Base-by-base conservation (phyloP, 352 stramenopile species). In the Plasmopara muralis region DNA sequence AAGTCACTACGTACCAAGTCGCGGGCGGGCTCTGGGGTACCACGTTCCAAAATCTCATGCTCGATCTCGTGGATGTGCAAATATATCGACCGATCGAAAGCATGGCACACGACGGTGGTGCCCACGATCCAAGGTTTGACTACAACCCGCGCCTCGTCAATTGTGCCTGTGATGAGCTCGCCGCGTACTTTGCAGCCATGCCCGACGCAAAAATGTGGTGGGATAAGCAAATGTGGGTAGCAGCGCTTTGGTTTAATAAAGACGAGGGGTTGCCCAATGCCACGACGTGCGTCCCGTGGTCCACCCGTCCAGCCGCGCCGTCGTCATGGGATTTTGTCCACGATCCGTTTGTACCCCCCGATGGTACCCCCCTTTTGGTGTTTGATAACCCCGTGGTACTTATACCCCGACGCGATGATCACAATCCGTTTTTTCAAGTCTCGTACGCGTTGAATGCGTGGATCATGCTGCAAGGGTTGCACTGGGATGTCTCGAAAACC, bases 341-440 rank as follows among this genome's bases (percentile, higher is more conserved):
- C 14, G 61, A 70, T 12, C 60, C 63, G 10, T 48, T 34, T 0
- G 42, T 44, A 35, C 47, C 50, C 10, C 58, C 63, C 9, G 63
- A 71, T 61, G 35, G 47, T 9, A 62, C 59, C 42, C 48, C 64
- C 20, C 67, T 57, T 1, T 10, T 71, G n/a, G 44, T 75, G 1
- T 68, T 72, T 34, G 59, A 72, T 13, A 52, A 68, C 20, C 59
- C 63, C 0, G 62, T 68, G 7, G 49, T 83, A n/a, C 43, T 83
- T 1, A 50, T 83, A 28, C 49, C 65, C 9, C 66, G 73, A 9
- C 61, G 59, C 4, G 68, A 83, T 39, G 73, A 81, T 47, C 70
- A 79, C 47, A 83, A 81, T 39, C 70, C 73, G 34, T 84, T 79
- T 43, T 81, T 79, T 49, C 70, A 80, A 51, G 59, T 81, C 28